Conservation (phyloP, 1,284 basidiomycete genomes). For the Rugosomyces carneus region DNA sequence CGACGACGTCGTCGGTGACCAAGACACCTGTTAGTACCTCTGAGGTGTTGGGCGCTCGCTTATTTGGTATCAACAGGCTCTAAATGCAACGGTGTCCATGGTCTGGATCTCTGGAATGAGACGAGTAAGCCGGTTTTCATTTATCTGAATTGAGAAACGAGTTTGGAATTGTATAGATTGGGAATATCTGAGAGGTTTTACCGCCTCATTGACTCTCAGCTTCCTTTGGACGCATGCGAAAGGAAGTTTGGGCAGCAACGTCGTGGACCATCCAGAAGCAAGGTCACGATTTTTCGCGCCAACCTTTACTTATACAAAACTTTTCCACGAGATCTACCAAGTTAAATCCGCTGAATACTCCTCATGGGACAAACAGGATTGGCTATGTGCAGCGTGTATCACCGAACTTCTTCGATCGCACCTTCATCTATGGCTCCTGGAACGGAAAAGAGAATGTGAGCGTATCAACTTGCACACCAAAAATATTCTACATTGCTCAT, state of each 20-base stretch:
- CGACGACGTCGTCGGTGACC: slow-evolving; percentile 19
- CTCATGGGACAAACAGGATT: slow-evolving; percentile 27
- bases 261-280: slow-evolving; percentile 3
- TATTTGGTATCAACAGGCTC: slow-evolving; percentile 16
- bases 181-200: slow-evolving; percentile 16
- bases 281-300: background rate
- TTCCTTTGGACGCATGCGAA: slow-evolving; percentile 9
- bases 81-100: slow-evolving; percentile 14
- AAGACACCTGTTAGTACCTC: slow-evolving; percentile 24
- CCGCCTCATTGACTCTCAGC: background rate
- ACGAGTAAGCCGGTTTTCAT: slow-evolving; percentile 19
- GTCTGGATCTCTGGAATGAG: slow-evolving; percentile 25
- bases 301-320: slow-evolving; percentile 15
- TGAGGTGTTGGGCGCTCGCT: background rate
- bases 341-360: slow-evolving; percentile 20
- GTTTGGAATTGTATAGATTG: slow-evolving; percentile 17
- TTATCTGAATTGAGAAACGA: background rate
- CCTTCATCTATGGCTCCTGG: slow-evolving; percentile 27
- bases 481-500: background rate
- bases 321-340: slow-evolving; percentile 25
- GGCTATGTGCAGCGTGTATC: slow-evolving; percentile 29
- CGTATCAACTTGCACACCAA: background rate
- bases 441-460: slow-evolving; percentile 17
- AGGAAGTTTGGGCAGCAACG: slow-evolving; percentile 12
- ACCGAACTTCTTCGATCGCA: slow-evolving; percentile 21